A percentile compares a stretch with the other conserved stretches of the same genome.
Evolutionary conservation across 768 basidiomycete species (phyloP).

Genomic region (Lactarius sanguifluus): DNA sequence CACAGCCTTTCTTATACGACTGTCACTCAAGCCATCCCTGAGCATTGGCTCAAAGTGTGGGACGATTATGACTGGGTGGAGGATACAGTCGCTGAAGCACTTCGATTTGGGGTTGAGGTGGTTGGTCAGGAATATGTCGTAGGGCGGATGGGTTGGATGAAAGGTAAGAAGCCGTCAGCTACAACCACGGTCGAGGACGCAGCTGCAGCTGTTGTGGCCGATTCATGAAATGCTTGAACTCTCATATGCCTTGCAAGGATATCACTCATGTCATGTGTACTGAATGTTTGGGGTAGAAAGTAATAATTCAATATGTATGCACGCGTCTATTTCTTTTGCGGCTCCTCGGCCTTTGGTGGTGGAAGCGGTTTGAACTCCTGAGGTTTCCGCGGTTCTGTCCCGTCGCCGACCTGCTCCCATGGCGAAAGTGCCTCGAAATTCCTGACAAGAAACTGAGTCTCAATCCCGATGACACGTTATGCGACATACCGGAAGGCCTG

Average conservation of each 20-base stretch:
- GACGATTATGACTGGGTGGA: constrained; percentile 97
- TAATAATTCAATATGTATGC: constrained; percentile 17
- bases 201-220: constrained; percentile 3
- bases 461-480: not conserved
- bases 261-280: constrained; percentile 13
- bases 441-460: constrained; percentile 41
- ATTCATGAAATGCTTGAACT: constrained; percentile 13
- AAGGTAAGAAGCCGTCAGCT: constrained; percentile 33
- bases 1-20: constrained; percentile 78
- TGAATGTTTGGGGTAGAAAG: constrained; percentile 2
- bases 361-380: constrained; percentile 75
- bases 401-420: constrained; percentile 91
- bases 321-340: constrained; percentile 67
- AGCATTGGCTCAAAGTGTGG: constrained; percentile 86
- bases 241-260: not conserved
- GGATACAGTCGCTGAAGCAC: constrained; percentile 83
- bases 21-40: constrained; percentile 79
- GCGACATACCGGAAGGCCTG: constrained; percentile 91
- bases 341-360: constrained; percentile 69
- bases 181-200: constrained; percentile 21
- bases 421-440: constrained; percentile 93
- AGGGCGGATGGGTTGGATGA: constrained; percentile 79
- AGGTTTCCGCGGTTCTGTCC: constrained; percentile 55
- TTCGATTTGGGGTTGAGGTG: constrained; percentile 84
- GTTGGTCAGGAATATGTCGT: constrained; percentile 91